These are phyloP conservation scores for Saturnispora serradocipensis DNA, from an alignment of 805 yeast species.

Conservation along the genomic window DNA sequence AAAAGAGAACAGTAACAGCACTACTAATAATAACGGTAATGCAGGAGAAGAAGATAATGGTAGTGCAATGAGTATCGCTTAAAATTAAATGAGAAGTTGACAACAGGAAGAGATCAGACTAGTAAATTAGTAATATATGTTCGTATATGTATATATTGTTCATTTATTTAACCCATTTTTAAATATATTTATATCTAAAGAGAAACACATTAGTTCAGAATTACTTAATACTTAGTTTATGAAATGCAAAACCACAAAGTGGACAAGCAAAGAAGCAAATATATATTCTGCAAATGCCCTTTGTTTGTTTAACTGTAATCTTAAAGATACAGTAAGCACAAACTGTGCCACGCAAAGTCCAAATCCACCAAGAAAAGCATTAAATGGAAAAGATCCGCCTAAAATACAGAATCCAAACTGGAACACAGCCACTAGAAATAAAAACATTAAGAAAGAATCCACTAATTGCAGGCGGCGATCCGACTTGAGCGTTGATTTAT, in stretches of 20 bases:
- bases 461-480: constrained; percentile 50
- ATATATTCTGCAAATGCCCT: constrained; percentile 59
- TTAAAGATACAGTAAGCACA: constrained; percentile 72
- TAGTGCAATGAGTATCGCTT: constrained; percentile 27
- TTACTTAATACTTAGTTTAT: constrained; percentile 45
- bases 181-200: neutral
- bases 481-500: neutral
- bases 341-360: constrained; percentile 91
- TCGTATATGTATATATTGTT: neutral
- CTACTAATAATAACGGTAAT: constrained; percentile 16
- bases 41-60: constrained; percentile 18
- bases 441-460: constrained; percentile 66
- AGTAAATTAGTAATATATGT: neutral
- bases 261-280: constrained; percentile 79
- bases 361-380: constrained; percentile 92
- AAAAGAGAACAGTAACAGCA: constrained; percentile 8
- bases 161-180: neutral
- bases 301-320: constrained; percentile 34
- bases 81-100: constrained; percentile 10
- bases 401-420: constrained; percentile 73
- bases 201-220: neutral
- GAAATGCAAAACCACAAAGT: constrained; percentile 84
- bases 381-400: constrained; percentile 90
- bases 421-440: constrained; percentile 63
- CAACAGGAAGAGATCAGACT: no score